These are phyloP conservation scores for Fulvia fulva DNA, from an alignment of 2,329 filamentous ascomycete genomes.

Conservation along the genomic window DNA sequence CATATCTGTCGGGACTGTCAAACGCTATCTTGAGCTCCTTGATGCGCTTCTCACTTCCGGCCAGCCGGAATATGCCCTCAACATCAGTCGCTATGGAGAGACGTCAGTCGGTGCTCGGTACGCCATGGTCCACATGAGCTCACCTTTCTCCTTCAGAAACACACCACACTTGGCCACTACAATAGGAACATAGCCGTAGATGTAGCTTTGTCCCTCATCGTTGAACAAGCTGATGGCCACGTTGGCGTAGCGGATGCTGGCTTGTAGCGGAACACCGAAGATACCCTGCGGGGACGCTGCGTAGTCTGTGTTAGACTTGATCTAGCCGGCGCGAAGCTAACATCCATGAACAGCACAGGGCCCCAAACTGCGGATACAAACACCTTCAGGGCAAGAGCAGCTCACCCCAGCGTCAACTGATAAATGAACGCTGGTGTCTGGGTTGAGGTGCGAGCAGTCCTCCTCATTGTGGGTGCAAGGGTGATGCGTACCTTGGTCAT, in stretches of 20 bases:
- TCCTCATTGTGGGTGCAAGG: background rate
- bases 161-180: conserved; percentile 98
- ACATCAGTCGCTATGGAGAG: conserved; percentile 71
- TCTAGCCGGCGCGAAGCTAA: background rate
- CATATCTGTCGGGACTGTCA: conserved; percentile 90
- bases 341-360: background rate
- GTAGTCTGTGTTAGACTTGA: conserved; percentile 10
- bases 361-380: background rate
- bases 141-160: conserved; percentile 96
- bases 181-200: conserved; percentile 97
- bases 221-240: conserved; percentile 96
- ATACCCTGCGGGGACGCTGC: conserved; percentile 63
- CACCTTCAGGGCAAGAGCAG: background rate
- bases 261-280: conserved; percentile 87
- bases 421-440: background rate
- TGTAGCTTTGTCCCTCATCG: conserved; percentile 88
- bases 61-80: conserved; percentile 94
- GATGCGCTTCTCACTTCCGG: conserved; percentile 94
- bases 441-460: background rate
- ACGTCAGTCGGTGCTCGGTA: conserved; percentile 21
- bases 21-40: conserved; percentile 92
- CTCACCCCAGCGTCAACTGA: background rate
- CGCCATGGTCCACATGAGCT: conserved; percentile 26
- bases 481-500: conserved; percentile 56
- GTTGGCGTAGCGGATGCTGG: conserved; percentile 96